Base-by-base conservation (phyloP, 805 yeast species). In the Yarrowia porcina region DNA sequence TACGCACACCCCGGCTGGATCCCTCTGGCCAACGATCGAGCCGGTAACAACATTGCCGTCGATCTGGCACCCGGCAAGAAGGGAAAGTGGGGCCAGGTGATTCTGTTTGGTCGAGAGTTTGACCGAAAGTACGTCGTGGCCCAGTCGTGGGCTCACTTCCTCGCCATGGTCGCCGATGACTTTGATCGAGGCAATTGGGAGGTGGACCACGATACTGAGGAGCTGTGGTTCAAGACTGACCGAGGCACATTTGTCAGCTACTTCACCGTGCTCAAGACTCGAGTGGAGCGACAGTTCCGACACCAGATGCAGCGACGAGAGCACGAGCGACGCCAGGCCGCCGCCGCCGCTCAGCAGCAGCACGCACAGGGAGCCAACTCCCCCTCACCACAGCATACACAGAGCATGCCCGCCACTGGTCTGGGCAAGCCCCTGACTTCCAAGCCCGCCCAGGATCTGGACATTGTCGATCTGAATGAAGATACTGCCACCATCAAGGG, bases 1-100 rank as follows among this genome's bases (percentile, higher is more conserved):
- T 94, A 90, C 74, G 93, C 97, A n/a, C 90, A 90, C 73, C 85
- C 90, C 4, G 83, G 82, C 69, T 93, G 99, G 99, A 85, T 93
- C 64, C 98, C 99, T 3, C 74, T 93, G 60, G 84, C 89, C 38
- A 90, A 93, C 54, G 99, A 93, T 73, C 85, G 83, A 61, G 87
- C 85, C 21, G 99, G 99, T 49, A 93, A 93, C 76, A 92, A 91
- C 73, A 86, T 93, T 66, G 99, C 91, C 60, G 78, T 94, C 15
- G 99, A 93, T 75, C 80, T 93, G 65, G 86, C 89, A 2, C 93
- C 94, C 0, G 97, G 90, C 8, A 81, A 86, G 10, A 76, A 76
- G 27, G 97, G 97, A 47, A 80, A 78, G 64, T 85, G 88, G 82
- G 99, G 98, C 38, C 99, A 93, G 76, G 87, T 94, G 18, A 93